phyloP scores from a whole-genome alignment of 2,329 filamentous ascomycete species.

The Orbilia blumenaviensis region DNA sequence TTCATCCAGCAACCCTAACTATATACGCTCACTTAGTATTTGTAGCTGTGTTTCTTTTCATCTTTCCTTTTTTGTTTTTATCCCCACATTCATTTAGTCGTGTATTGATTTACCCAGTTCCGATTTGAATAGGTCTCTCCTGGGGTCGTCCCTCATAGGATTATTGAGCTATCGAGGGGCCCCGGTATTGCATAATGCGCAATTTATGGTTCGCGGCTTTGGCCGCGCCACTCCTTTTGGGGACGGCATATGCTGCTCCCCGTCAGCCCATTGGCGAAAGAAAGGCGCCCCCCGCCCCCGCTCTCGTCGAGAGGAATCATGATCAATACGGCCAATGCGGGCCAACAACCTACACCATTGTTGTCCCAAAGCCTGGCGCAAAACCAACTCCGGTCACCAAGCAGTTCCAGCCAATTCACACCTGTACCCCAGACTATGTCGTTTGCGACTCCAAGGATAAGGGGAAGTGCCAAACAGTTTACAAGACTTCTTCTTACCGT shows the following conservation, averaged over 20 bases:
- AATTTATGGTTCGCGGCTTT: conserved; percentile 34
- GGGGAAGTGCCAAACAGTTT: conserved; percentile 39
- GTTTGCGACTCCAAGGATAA: conserved; percentile 43
- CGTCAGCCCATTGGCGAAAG: conserved; percentile 23
- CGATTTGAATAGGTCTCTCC: background rate
- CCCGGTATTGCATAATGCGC: conserved; percentile 19
- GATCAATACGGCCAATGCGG: conserved; percentile 35
- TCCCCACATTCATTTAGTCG: conserved; percentile 25
- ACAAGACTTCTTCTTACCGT: conserved; percentile 44
- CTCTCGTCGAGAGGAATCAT: conserved; percentile 17
- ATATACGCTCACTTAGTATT: conserved; percentile 35
- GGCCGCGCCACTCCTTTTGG: conserved; percentile 18
- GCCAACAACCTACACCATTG: conserved; percentile 38
- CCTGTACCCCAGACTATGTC: conserved; percentile 47
- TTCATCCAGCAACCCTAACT: conserved; percentile 31
- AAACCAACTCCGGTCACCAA: conserved; percentile 44
- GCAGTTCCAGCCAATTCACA: conserved; percentile 44
- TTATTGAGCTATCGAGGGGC: background rate
- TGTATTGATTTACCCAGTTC: background rate
- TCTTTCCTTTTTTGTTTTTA: background rate
- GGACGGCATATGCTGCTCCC: conserved; percentile 27
- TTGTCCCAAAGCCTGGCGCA: conserved; percentile 34
- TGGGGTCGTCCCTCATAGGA: background rate
- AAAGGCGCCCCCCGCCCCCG: conserved; percentile 4
- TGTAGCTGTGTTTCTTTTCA: conserved; percentile 2